Evolutionary conservation across 2,329 filamentous ascomycete species (phyloP).

Genomic region (Penicillium polonicum): DNA sequence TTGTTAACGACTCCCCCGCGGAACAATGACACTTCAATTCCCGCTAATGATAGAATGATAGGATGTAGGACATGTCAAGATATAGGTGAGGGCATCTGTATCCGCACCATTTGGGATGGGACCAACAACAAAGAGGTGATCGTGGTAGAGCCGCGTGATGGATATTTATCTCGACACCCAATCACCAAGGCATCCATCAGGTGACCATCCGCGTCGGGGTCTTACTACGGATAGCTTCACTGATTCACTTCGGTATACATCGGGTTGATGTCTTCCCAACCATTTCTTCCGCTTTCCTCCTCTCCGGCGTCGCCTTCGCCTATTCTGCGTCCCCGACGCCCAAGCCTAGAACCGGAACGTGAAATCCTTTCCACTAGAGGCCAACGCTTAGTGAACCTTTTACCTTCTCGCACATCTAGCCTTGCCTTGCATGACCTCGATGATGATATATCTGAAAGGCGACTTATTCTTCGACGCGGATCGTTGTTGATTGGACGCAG

Average conservation of each 20-base stretch:
- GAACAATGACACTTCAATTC: neutral
- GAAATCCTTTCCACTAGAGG: slow-evolving; percentile 41
- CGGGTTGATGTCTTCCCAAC: slow-evolving; percentile 14
- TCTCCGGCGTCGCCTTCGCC: slow-evolving; percentile 14
- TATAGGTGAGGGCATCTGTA: too few relatives aligned
- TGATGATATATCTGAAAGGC: slow-evolving; percentile 9
- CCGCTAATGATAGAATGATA: neutral
- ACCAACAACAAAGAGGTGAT: too few relatives aligned
- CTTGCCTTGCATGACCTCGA: slow-evolving; percentile 18
- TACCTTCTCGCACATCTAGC: slow-evolving; percentile 30
- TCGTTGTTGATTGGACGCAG: slow-evolving; percentile 73
- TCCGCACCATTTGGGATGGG: too few relatives aligned
- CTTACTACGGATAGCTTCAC: neutral
- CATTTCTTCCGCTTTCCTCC: slow-evolving; percentile 19
- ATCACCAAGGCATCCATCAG: neutral
- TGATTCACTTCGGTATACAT: too few relatives aligned
- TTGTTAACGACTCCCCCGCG: slow-evolving; percentile 1
- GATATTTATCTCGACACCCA: neutral
- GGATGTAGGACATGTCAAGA: too few relatives aligned
- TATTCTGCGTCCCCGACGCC: slow-evolving; percentile 23
- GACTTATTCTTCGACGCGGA: slow-evolving; percentile 15
- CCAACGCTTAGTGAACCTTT: slow-evolving; percentile 36
- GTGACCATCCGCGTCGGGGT: neutral
- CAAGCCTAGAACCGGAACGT: slow-evolving; percentile 36
- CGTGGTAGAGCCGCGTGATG: too few relatives aligned